Base-by-base conservation (phyloP, 106 monocot species). In the Dendrobium nobile region DNA sequence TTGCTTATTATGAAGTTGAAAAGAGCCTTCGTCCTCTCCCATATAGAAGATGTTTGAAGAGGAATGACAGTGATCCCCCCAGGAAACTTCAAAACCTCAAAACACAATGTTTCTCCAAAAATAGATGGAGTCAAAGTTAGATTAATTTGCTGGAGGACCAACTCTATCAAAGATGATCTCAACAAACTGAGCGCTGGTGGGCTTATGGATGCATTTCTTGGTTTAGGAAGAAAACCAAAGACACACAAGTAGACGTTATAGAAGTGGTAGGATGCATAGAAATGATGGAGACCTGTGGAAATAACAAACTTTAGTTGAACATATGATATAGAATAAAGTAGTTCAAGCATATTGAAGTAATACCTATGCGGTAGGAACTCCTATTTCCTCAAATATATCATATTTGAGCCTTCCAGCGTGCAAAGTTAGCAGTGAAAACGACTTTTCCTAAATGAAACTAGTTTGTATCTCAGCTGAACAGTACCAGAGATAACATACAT, bases 61-160 rank as follows among this genome's bases (percentile, higher is more conserved):
- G 93, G 93, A 77, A 86, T 86, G 72, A 93, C 78, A 19, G 89
- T 89, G n/a, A 93, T 91, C 48, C 93, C 93, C 72, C 89, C 89
- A 81, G 93, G 89, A 72, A 91, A 93, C 82, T 80, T 93, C 72
- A 91, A 78, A 81, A 93, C 67, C 64, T 91, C 89, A 82, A 93
- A 87, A 54, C 84, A 81, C 11, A 83, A 87, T 51, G 91, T 80
- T 43, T 83, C 79, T 54, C 93, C 93, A 86, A 93, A 93, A 65
- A 91, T 70, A 19, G 85, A 85, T 73, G 80, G 72, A 75, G 89
- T 91, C 54, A 93, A 72, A 15, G 91, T 81, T 4, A 93, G 81
- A 88, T 93, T 93, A 75, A 89, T 48, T 47, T 93, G 86, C 64
- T 80, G 73, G 18, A 91, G 89, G 37, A 85, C 79, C 42, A 93